A percentile compares a stretch with the other conserved stretches of the same genome.
These are phyloP conservation scores for Theobroma grandiflorum DNA, from an alignment of 441 rosid genomes.

Conservation along the genomic window DNA sequence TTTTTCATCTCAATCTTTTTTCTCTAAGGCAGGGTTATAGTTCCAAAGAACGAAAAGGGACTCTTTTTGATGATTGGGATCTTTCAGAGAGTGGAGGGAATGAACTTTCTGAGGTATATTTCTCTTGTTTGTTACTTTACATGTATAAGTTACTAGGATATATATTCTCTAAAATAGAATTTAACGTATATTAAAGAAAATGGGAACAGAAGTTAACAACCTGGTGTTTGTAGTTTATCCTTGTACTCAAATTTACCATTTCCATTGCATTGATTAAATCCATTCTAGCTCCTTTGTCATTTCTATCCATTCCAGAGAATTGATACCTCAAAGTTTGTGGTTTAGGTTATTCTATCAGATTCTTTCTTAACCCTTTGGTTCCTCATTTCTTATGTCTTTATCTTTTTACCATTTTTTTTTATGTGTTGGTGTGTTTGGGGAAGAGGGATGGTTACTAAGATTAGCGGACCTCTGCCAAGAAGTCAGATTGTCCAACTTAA, in stretches of 20 bases:
- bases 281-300: conserved; percentile 10
- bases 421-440: not conserved
- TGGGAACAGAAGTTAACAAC: not conserved
- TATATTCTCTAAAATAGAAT: conserved; percentile 17
- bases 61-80: conserved; percentile 91
- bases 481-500: conserved; percentile 6
- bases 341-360: not conserved
- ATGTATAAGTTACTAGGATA: conserved; percentile 10
- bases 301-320: conserved; percentile 13
- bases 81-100: conserved; percentile 76
- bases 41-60: conserved; percentile 80
- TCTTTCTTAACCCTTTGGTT: conserved; percentile 3
- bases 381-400: not conserved
- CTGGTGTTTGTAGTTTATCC: not conserved
- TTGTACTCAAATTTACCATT: not conserved
- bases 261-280: not conserved
- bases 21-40: conserved; percentile 75
- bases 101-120: conserved; percentile 78
- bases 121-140: conserved; percentile 18
- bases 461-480: not conserved
- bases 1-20: conserved; percentile 21
- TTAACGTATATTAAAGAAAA: not conserved
- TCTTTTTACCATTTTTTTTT: not conserved
- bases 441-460: conserved; percentile 4
- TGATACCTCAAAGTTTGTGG: not conserved